Evolutionary conservation across 1,139 yeast genomes (phyloP), one percentile per base, ranked within the genome.

Genomic region (Geotrichum fermentans): DNA sequence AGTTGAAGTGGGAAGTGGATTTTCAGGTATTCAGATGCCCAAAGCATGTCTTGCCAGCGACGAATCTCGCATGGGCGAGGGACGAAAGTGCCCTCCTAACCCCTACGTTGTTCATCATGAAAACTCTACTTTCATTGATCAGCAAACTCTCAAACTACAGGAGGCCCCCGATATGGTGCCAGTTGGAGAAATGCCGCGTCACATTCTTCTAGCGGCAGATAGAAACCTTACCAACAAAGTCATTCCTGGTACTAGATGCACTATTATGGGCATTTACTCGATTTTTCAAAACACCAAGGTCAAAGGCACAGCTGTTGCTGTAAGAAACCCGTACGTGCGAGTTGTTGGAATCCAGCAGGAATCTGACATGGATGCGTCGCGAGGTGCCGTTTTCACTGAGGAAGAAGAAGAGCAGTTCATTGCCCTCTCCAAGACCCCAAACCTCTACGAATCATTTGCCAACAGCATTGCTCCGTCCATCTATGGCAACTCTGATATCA

Each of bases 161-260:
- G 99, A 92, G 64, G 77, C 95, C 14, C 97, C 98, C 13, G 98
- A 92, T 65, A 85, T 87, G 83, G 97, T 92, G 0, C 99, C 98
- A 1, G 96, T 92, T 18, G 98, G 99, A 55, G 99, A 92, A 71
- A 84, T 92, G 90, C 99, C 99, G 13, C 80, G 99, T 59, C 96
- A 92, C 61, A 84, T 94, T 45, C 67, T 88, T 54, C 73, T 94
- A 58, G 87, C 94, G 45, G 87, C 90, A 18, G 98, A 94, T 64
- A 77, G 98, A 56, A 86, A 87, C 58, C 73, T 92, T 65, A 84
- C 97, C 22, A 92, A 92, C 69, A 81, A 79, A 56, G 92, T 92
- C 28, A 86, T 90, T 30, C 99, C 99, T 0, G 99, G 99, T 41
- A 87, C 95, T 0, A 75, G 97, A 58, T 95, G 95, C 56, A 88